Evolutionary conservation across 2,329 filamentous ascomycete species (phyloP).

Genomic region (Colletotrichum lini): DNA sequence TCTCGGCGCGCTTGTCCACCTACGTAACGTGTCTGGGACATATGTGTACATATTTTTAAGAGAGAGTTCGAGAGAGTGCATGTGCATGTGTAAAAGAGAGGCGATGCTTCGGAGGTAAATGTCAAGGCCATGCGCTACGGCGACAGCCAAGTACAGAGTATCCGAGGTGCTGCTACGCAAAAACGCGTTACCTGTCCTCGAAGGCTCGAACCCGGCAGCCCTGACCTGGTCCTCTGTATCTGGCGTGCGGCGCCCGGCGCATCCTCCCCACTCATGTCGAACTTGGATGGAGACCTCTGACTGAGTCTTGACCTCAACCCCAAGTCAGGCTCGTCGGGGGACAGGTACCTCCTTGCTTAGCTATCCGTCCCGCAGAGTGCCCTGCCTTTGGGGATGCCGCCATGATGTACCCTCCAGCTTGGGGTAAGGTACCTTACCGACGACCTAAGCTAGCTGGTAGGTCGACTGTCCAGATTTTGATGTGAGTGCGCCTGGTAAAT

Average conservation of each 20-base stretch:
- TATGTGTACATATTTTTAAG: not conserved
- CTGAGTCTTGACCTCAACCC: conserved; percentile 29
- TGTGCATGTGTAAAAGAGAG: not conserved
- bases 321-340: conserved; percentile 26
- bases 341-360: conserved; percentile 25
- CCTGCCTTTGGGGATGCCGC: not conserved
- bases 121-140: conserved; percentile 18
- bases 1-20: conserved; percentile 23
- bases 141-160: conserved; percentile 32
- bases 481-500: not conserved
- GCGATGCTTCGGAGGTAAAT: conserved; percentile 10
- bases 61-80: too few relatives aligned
- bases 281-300: conserved; percentile 36
- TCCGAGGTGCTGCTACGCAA: conserved; percentile 19
- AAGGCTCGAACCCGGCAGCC: conserved; percentile 37
- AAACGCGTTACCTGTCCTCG: conserved; percentile 15
- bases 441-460: not conserved
- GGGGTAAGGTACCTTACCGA: not conserved
- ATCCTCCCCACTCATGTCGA: conserved; percentile 37
- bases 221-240: conserved; percentile 39
- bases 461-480: too few relatives aligned
- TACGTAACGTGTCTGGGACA: conserved; percentile 15
- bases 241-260: conserved; percentile 29
- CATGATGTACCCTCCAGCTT: conserved; percentile 8
- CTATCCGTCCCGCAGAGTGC: conserved; percentile 8